Evolutionary conservation across 768 basidiomycete species (phyloP), one percentile per base, ranked within the genome.

Genomic region (Leccinum longicurvipes): DNA sequence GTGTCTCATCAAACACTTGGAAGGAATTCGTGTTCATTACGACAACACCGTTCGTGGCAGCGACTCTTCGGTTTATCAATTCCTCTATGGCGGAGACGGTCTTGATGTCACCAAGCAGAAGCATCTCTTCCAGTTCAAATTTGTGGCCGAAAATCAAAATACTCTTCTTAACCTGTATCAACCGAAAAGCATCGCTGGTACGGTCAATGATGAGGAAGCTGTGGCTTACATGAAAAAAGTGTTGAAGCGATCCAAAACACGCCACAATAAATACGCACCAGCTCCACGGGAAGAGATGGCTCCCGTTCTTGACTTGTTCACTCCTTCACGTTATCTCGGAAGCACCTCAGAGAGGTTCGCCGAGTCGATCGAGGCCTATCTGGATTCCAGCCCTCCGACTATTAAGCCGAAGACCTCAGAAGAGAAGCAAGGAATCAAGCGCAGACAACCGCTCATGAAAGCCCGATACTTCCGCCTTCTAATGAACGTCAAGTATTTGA

Each of bases 81-180:
- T 99, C 78, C 79, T 87, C 55, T 99, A 99, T 68, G 97, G 97
- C 11, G 97, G 96, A 50, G 97, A 99, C 66, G 89, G 89, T 14
- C 80, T 99, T 49, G 97, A 99, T 67, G 93, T 98, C 45, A 98
- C 94, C 51, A 94, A 91, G 73, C 95, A 98, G 74, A 97, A 96
- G 71, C 93, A 98, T 73, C 79, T 99, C 15, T 82, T 85, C 58
- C 85, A 97, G 67, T 98, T 98, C 74, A 88, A 93, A 61, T 99
- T 98, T 73, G 85, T 93, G 57, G 89, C 89, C 6, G 82, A 86
- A 64, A 99, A 99, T 72, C 83, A 87, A 61, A 67, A 81, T 21
- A 90, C 93, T 9, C 79, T 97, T 60, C 79, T 91, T 52, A 84
- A 85, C 63, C 80, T 84, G 42, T 82, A 90, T 58, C 79, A 77